Evolutionary conservation across 164 flowering plant species (phyloP).

Genomic region (Umbilicus rupestris): DNA sequence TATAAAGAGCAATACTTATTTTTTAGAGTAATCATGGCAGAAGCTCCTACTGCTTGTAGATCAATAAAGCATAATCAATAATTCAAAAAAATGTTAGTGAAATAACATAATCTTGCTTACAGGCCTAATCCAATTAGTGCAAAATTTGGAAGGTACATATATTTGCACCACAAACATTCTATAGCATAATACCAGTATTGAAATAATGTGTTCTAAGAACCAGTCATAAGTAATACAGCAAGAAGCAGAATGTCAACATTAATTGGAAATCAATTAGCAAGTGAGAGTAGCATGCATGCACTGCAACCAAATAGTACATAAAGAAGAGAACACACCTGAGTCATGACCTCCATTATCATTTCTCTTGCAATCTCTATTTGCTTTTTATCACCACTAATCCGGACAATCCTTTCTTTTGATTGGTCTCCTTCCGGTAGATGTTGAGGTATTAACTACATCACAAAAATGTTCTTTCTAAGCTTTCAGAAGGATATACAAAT

Average conservation of each 20-base stretch:
- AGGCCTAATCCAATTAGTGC: neutral
- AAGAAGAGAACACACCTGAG: slow-evolving; percentile 54
- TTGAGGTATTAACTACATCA: slow-evolving; percentile 76
- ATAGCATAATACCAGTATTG: neutral
- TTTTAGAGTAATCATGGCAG: neutral
- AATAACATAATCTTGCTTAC: neutral
- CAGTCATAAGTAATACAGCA: neutral
- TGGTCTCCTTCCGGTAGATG: slow-evolving; percentile 75
- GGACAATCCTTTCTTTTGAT: slow-evolving; percentile 75
- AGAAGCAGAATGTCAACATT: neutral
- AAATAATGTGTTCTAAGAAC: too few relatives aligned
- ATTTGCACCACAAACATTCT: neutral
- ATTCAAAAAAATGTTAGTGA: neutral
- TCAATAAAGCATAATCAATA: neutral
- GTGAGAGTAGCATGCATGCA: neutral
- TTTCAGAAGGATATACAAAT: neutral
- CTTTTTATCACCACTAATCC: slow-evolving; percentile 71
- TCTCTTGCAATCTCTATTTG: slow-evolving; percentile 84
- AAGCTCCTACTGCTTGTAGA: neutral
- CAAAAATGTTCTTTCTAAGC: slow-evolving; percentile 2
- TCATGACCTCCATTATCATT: slow-evolving; percentile 83
- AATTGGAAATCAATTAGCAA: neutral
- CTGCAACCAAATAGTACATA: neutral
- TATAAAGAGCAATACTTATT: neutral
- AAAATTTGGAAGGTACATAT: neutral